Percentiles rank a stretch among this genome's conserved stretches.
These are phyloP conservation scores for Pseudogymnoascus sp. DNA, from an alignment of 2,329 filamentous ascomycete species.

Conservation along the genomic window DNA sequence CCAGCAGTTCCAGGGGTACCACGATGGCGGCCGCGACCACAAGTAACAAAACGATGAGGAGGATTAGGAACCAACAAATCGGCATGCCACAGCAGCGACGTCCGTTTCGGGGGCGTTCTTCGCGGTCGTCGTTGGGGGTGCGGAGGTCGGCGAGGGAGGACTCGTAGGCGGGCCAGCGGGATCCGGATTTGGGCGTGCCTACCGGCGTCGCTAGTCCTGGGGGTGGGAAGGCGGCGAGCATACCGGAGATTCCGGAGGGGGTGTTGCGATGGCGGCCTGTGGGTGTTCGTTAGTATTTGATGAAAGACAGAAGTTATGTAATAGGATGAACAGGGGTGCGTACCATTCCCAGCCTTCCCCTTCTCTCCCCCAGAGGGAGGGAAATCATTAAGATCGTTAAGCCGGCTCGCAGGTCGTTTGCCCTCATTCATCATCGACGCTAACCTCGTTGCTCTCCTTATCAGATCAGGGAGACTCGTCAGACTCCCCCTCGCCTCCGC, in stretches of 20 bases:
- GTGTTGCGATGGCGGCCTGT: neutral
- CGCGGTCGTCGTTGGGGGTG: conserved; percentile 15
- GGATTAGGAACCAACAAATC: conserved; percentile 64
- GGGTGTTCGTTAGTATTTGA: neutral
- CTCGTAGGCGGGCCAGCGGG: conserved; percentile 27
- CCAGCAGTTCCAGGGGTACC: conserved; percentile 60
- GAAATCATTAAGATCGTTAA: conserved; percentile 45
- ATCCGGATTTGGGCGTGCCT: conserved; percentile 26
- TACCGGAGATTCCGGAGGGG: conserved; percentile 42
- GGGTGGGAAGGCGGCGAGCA: conserved; percentile 57
- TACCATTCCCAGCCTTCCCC: conserved; percentile 21
- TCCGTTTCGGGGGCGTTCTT: conserved; percentile 25
- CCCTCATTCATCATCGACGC: conserved; percentile 84
- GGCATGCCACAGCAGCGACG: conserved; percentile 78
- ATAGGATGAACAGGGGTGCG: neutral
- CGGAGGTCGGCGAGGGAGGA: neutral
- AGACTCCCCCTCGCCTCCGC: conserved; percentile 80
- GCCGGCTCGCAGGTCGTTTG: conserved; percentile 50
- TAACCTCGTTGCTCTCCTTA: conserved; percentile 75
- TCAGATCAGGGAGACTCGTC: conserved; percentile 86
- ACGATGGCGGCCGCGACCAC: conserved; percentile 74
- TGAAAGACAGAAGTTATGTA: too few relatives aligned
- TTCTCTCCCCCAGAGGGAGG: conserved; percentile 31
- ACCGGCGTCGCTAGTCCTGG: conserved; percentile 42
- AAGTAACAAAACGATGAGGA: conserved; percentile 55